Base-by-base conservation (phyloP, 176 grass and related monocot genomes). In the Raddia distichophylla region DNA sequence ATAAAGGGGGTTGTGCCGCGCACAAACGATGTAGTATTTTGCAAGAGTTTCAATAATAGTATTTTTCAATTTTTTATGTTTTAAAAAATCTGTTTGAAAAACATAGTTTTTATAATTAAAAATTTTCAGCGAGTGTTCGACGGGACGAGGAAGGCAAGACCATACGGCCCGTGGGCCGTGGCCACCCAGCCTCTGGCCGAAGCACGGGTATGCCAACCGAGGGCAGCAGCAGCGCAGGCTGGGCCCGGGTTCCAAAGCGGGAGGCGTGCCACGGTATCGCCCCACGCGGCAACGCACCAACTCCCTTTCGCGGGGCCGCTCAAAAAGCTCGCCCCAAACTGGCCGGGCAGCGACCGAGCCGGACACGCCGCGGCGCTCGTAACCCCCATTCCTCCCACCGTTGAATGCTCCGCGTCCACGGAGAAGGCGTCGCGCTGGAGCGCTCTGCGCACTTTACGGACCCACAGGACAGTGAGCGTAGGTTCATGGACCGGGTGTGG, bases 211-310 rank as follows among this genome's bases (percentile, higher is more conserved):
- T 10, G 53, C 65, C 69, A 80, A 44, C 4, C 0, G 22, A 60
- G 60, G 42, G 20, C 1, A 15, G 74, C 42, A 32, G 7, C 43
- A 14, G 2, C 2, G 56, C 17, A 1, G 3, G n/a, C 62, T 37
- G 55, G 10, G 6, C 15, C 19, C 22, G 43, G 4, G 3, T 9
- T 10, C 79, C 56, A 42, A 61, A 61, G 57, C 9, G 5, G 67
- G 2, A 49, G 37, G 51, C 37, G 3, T 40, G 37, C 37, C 37
- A 5, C 37, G 4, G 37, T 40, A 40, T 40, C 37, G 37, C 37
- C 37, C 58, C 37, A 58, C 73, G 65, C 50, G 86, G 80, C 18
- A 78, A 88, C 66, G 75, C 69, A 46, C 22, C 66, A 3, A 37
- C 48, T 57, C 1, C 5, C 67, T 87, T 87, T 73, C 59, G 1